phyloP scores from a whole-genome alignment of 2,329 filamentous ascomycete genomes.

The Bipolaris sorokiniana region DNA sequence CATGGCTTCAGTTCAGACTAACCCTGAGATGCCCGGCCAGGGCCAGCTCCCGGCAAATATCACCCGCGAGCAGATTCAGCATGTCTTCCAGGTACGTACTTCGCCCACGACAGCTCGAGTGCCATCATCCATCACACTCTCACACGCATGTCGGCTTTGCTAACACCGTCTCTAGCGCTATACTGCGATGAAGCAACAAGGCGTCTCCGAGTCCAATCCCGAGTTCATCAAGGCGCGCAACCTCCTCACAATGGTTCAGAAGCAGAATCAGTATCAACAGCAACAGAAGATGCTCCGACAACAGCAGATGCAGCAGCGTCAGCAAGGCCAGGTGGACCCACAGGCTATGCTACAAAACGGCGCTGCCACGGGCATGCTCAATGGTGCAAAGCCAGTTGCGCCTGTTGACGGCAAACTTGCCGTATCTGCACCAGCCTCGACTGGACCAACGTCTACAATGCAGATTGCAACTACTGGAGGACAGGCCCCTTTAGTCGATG shows the following conservation, averaged over 20 bases:
- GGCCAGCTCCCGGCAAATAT: conserved; percentile 68
- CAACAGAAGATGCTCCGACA: conserved; percentile 48
- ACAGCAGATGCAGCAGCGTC: conserved; percentile 62
- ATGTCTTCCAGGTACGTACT: conserved; percentile 68
- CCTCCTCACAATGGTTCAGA: conserved; percentile 74
- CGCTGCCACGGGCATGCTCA: conserved; percentile 43
- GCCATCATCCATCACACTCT: conserved; percentile 9
- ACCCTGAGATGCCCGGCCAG: conserved; percentile 70
- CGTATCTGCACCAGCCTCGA: conserved; percentile 27
- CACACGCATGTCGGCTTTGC: conserved; percentile 17
- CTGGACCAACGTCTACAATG: conserved; percentile 28
- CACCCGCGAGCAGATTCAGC: conserved; percentile 78
- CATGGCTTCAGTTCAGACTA: conserved; percentile 83
- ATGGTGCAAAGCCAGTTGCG: conserved; percentile 54
- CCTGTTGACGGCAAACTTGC: conserved; percentile 33
- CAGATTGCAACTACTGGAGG: conserved; percentile 35
- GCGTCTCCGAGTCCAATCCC: conserved; percentile 80
- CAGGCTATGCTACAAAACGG: conserved; percentile 60
- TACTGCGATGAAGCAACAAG: conserved; percentile 84
- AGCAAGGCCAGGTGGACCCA: conserved; percentile 60
- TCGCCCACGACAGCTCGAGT: conserved; percentile 4
- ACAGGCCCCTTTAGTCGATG: conserved; percentile 49
- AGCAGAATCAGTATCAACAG: conserved; percentile 58
- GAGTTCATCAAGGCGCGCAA: conserved; percentile 84
- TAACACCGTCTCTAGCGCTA: conserved; percentile 72